Evolutionary conservation across 306 rosid genomes (phyloP).

Genomic region (Neltuma alba): DNA sequence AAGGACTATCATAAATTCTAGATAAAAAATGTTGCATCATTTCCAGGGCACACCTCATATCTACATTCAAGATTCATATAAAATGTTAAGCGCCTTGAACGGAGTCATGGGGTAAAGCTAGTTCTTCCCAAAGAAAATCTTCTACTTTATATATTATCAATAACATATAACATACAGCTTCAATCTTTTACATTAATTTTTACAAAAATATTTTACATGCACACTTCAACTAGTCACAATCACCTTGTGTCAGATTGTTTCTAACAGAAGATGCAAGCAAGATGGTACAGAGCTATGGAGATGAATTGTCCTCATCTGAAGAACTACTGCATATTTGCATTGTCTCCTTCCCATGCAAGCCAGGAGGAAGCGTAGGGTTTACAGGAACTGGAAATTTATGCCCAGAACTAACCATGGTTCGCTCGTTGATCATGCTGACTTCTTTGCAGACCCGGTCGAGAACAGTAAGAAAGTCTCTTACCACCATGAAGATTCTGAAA

Average conservation of each 20-base stretch:
- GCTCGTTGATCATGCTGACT: slow-evolving; percentile 82
- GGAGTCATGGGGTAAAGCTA: slow-evolving; percentile 12
- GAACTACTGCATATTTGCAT: slow-evolving; percentile 38
- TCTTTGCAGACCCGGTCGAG: slow-evolving; percentile 95
- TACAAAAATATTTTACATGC: slow-evolving; percentile 45
- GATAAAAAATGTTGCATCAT: too few relatives aligned
- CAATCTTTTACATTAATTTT: slow-evolving; percentile 73
- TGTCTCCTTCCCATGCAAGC: slow-evolving; percentile 46
- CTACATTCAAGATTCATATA: too few relatives aligned
- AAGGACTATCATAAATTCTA: too few relatives aligned
- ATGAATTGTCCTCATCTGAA: slow-evolving; percentile 62
- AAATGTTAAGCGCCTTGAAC: too few relatives aligned
- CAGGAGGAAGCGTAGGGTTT: slow-evolving; percentile 84
- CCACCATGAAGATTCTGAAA: slow-evolving; percentile 90
- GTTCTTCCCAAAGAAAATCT: slow-evolving; percentile 49
- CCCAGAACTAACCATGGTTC: slow-evolving; percentile 75
- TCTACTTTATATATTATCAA: slow-evolving; percentile 61
- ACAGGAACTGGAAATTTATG: slow-evolving; percentile 92
- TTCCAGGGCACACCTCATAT: too few relatives aligned
- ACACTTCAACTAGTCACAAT: slow-evolving; percentile 44
- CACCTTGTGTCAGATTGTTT: slow-evolving; percentile 54
- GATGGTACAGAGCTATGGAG: slow-evolving; percentile 42
- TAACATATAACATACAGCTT: slow-evolving; percentile 46
- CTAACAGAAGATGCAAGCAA: slow-evolving; percentile 48
- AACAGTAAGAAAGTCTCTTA: slow-evolving; percentile 73